These are phyloP conservation scores for Mallotus nudiflorus DNA, from an alignment of 345 rosid genomes.

Conservation along the genomic window DNA sequence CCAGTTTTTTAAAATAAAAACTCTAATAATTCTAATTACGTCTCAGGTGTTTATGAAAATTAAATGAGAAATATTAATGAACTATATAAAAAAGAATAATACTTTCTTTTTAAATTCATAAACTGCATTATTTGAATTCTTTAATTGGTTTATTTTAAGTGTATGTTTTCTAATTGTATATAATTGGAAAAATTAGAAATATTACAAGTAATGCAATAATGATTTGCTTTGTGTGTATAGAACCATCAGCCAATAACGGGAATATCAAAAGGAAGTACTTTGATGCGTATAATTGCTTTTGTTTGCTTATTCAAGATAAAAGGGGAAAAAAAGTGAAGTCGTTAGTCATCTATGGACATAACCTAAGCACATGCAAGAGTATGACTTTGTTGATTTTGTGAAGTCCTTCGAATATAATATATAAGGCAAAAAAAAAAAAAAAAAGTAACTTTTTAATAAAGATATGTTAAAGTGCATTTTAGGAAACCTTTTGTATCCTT, in stretches of 20 bases:
- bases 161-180: neutral
- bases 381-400: neutral
- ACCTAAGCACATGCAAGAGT: constrained; percentile 5
- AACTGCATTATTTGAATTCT: too few relatives aligned
- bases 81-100: too few relatives aligned
- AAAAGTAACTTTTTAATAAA: too few relatives aligned
- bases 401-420: neutral
- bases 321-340: too few relatives aligned
- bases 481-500: too few relatives aligned
- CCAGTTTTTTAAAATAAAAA: too few relatives aligned
- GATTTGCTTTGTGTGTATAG: neutral
- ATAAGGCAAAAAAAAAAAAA: neutral
- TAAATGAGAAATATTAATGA: too few relatives aligned
- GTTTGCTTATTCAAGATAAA: neutral
- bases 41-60: too few relatives aligned
- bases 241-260: neutral
- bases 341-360: neutral
- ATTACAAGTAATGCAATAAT: neutral
- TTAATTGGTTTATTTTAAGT: neutral
- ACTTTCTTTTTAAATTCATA: too few relatives aligned
- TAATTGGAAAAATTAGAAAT: neutral
- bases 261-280: neutral
- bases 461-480: too few relatives aligned
- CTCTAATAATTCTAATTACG: too few relatives aligned
- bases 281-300: constrained; percentile 3